These are phyloP conservation scores for Favolaschia claudopus DNA, from an alignment of 768 basidiomycete species.

Conservation along the genomic window DNA sequence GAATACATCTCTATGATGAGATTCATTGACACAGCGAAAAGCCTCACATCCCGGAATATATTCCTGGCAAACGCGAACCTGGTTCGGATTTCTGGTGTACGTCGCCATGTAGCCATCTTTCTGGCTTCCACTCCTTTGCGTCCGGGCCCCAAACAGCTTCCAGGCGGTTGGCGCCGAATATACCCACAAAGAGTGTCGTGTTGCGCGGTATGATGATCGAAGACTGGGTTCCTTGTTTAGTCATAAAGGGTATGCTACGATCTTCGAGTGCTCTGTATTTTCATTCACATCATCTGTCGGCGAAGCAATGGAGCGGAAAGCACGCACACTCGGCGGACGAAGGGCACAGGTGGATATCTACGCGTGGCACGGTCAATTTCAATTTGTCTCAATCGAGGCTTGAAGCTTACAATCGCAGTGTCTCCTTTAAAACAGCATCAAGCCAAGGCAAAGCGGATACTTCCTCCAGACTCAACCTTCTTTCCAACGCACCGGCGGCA, in stretches of 20 bases:
- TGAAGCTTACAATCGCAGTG: slow-evolving; percentile 49
- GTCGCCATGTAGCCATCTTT: slow-evolving; percentile 51
- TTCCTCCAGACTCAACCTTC: slow-evolving; percentile 42
- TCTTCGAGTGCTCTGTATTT: slow-evolving; percentile 49
- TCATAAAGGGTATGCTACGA: slow-evolving; percentile 46
- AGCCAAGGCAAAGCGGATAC: slow-evolving; percentile 47
- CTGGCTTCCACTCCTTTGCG: slow-evolving; percentile 60
- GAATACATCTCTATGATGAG: neutral
- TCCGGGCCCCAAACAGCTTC: slow-evolving; percentile 59
- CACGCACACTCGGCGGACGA: slow-evolving; percentile 53
- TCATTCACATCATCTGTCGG: neutral
- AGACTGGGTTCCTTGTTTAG: slow-evolving; percentile 36
- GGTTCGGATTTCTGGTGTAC: slow-evolving; percentile 12
- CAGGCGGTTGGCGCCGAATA: slow-evolving; percentile 55
- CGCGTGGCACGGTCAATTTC: neutral
- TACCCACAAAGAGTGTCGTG: slow-evolving; percentile 56
- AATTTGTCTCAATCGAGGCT: neutral
- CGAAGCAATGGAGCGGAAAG: neutral
- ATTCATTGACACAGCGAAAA: neutral
- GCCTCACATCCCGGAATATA: slow-evolving; percentile 59
- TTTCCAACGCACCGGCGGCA: slow-evolving; percentile 29
- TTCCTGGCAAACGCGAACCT: slow-evolving; percentile 50
- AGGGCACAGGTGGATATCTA: slow-evolving; percentile 56
- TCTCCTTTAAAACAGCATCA: slow-evolving; percentile 57
- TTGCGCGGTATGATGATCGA: slow-evolving; percentile 52